phyloP scores from a whole-genome alignment of 345 rosid species.

The Chamaenerion angustifolium region DNA sequence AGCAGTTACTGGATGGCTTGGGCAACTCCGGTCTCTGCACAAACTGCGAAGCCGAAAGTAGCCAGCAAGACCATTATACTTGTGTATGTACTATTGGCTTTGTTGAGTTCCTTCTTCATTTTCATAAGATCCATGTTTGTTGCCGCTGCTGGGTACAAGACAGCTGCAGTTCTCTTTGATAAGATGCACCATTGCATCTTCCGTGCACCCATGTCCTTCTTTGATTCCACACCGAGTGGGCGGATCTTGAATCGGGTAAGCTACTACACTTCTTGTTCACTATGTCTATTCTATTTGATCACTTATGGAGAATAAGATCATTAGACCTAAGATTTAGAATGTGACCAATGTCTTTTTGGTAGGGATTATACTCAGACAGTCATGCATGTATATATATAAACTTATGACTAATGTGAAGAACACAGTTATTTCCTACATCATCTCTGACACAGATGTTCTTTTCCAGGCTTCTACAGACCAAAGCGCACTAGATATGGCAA shows the following conservation, averaged over 20 bases:
- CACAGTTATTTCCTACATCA: no score
- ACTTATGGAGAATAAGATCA: no score
- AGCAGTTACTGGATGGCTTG: conserved; percentile 24
- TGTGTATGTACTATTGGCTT: conserved; percentile 10
- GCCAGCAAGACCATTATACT: conserved; percentile 9
- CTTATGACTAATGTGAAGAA: no score
- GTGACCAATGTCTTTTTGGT: no score
- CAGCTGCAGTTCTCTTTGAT: conserved; percentile 19
- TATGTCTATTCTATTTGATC: no score
- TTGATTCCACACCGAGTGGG: conserved; percentile 33
- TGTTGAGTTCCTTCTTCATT: conserved; percentile 8
- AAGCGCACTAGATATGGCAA: conserved; percentile 40
- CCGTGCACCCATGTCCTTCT: conserved; percentile 31
- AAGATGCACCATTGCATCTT: conserved; percentile 18
- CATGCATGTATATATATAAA: no score
- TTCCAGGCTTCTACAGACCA: conserved; percentile 72
- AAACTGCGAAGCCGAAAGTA: conserved; percentile 3
- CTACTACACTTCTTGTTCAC: not conserved
- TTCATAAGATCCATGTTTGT: conserved; percentile 7
- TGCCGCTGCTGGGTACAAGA: conserved; percentile 12
- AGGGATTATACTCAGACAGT: no score
- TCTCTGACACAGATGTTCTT: no score
- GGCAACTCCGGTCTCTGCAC: conserved; percentile 4
- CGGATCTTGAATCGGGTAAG: conserved; percentile 30
- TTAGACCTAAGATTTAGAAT: no score